Conservation (phyloP, 805 yeast species). For the Sugiyamaella mastotermitis region DNA sequence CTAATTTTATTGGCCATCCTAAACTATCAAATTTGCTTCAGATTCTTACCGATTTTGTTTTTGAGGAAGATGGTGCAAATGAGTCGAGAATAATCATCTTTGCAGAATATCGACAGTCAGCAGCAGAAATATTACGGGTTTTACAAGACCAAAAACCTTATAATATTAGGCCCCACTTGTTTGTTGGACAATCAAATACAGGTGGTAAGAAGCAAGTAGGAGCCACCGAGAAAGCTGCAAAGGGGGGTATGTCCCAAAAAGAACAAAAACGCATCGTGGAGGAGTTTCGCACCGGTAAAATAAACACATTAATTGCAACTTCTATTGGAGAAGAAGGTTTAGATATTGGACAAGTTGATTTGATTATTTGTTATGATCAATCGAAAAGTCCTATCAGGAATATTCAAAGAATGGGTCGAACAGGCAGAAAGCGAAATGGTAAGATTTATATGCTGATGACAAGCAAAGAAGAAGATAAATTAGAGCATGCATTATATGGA, state of each 20-base stretch:
- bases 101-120: constrained; percentile 85
- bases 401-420: constrained; percentile 95
- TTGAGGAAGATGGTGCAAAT: constrained; percentile 26
- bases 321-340: constrained; percentile 98
- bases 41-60: constrained; percentile 53
- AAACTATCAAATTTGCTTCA: constrained; percentile 57
- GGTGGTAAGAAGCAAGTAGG: constrained; percentile 2
- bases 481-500: constrained; percentile 78
- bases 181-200: constrained; percentile 69
- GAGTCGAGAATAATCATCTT: constrained; percentile 80
- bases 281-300: constrained; percentile 63
- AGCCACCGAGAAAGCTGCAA: constrained; percentile 15
- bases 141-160: constrained; percentile 31
- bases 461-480: constrained; percentile 69
- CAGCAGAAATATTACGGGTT: constrained; percentile 72
- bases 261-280: constrained; percentile 73
- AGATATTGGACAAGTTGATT: constrained; percentile 96
- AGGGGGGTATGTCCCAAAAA: constrained; percentile 67
- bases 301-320: constrained; percentile 86
- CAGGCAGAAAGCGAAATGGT: constrained; percentile 94
- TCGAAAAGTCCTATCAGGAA: constrained; percentile 90
- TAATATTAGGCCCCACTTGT: constrained; percentile 65
- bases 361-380: constrained; percentile 88
- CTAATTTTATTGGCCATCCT: constrained; percentile 53
- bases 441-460: constrained; percentile 69